Evolutionary conservation across 2,329 filamentous ascomycete species (phyloP), one percentile per base, ranked within the genome.

Genomic region (Colletotrichum filicis): DNA sequence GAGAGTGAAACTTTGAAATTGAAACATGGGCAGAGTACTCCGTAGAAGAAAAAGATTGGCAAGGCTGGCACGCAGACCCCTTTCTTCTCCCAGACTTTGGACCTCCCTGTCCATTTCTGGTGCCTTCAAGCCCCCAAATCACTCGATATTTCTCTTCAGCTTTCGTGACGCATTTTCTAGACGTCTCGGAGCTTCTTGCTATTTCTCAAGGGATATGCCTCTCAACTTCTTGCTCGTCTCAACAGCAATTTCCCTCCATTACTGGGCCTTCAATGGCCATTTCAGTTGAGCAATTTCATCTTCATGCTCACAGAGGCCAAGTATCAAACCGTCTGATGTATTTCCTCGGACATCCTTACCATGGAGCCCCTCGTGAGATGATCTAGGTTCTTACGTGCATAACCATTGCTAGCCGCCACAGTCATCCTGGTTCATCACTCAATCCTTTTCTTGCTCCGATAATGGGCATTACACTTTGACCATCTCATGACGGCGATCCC

Each of bases 371-470:
- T 63, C 42, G 22, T 24, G 35, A 49, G 37, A 8, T 53, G 16
- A 46, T 16, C 19, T 26, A 14, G 22, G 37, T 42, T 56, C 30
- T 26, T 24, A 28, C 12, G 16, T 58, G 35, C 63, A 66, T 24
- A 6, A 9, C 55, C 37, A 60, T 37, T 57, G 37, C 65, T 61
- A 60, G 28, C 65, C 65, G 65, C 46, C 57, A 19, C 30, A n/a
- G 22, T 19, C 30, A 68, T 62, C 35, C 55, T 42, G 37, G 64
- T 19, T 24, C 19, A 46, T 53, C 16, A 12, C 28, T 24, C 53
- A 49, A 30, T 7, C 4, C 16, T 19, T 42, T 42, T 42, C 37
- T 42, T 42, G 16, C 37, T 42, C 37, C 16, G 16, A 19, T 42
- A 19, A 42, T 22, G 37, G 37, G 9, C 42, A 22, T 49, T 49